Base-by-base conservation (phyloP, 2,329 filamentous ascomycete genomes). In the Clonostachys rosea region DNA sequence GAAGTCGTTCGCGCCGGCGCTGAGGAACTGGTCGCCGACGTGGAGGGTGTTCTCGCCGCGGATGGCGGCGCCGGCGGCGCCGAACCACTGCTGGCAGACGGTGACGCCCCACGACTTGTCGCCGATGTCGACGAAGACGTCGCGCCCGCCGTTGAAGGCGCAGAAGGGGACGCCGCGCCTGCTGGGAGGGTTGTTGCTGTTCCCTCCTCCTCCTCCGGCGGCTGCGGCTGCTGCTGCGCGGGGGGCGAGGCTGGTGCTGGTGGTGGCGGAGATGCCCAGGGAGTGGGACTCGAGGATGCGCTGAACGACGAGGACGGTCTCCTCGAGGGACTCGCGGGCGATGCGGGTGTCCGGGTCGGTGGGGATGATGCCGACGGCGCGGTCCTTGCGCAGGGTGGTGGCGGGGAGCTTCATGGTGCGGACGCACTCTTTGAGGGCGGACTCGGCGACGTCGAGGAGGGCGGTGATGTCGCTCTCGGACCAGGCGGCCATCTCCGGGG, bases 41-140 rank as follows among this genome's bases (percentile, higher is more conserved):
- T 99, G 94, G 49, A 99, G 74, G 9, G 91, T 96, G 59, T 87
- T 87, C 53, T 86, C 81, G 5, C 84, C 87, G 44, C 78, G 75
- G 56, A 96, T 83, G 7, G 59, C 59, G 17, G 64, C 57, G 24
- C 50, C 60, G 14, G 56, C 56, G 43, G 56, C 59, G 18, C 87
- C 87, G 63, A 96, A 96, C 74, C 90, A 96, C 49, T 85, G 80
- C 71, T 99, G 94, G 63, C 91, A 96, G 5, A 91, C 90, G 34
- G 88, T 78, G 4, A 99, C 94, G 53, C 94, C 94, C 87, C 91
- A 95, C 46, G 86, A 91, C 71, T 99, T 99, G 70, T 99, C 94
- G 47, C 94, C 94, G 60, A 99, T 96, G 64, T 99, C 94, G 46
- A 99, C 91, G 67, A 99, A 99, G 40, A 97, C 91, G 64, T 99